Conservation (phyloP, 345 rosid species). For the Noccaea caerulescens region DNA sequence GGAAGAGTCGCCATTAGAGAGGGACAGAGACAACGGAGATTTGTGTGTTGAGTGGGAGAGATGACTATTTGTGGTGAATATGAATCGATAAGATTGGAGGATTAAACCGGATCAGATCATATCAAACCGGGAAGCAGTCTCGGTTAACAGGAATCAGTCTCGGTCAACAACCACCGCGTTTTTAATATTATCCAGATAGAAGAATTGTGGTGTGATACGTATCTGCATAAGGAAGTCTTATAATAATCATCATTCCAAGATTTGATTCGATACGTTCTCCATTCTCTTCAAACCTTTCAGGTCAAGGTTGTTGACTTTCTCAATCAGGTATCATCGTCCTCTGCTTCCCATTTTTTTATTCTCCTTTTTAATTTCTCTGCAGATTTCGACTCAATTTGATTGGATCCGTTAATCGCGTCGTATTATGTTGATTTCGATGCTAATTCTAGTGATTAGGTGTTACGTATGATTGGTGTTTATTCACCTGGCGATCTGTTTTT, state of each 20-base stretch:
- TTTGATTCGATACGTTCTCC: constrained; percentile 12
- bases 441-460: constrained; percentile 3
- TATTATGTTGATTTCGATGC: neutral
- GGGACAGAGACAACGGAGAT: constrained; percentile 21
- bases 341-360: neutral
- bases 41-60: constrained; percentile 11
- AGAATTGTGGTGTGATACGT: neutral
- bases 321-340: constrained; percentile 37
- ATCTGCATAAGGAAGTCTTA: constrained; percentile 4
- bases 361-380: neutral
- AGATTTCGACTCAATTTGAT: neutral
- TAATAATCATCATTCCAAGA: constrained; percentile 4
- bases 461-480: neutral
- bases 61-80: constrained; percentile 22
- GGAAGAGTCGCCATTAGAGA: constrained; percentile 63
- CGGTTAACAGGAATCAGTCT: constrained; percentile 22
- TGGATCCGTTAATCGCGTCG: constrained; percentile 6
- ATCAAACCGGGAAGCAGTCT: constrained; percentile 20
- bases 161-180: constrained; percentile 33
- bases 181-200: neutral
- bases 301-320: constrained; percentile 13
- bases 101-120: neutral
- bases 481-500: constrained; percentile 8
- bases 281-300: constrained; percentile 16
- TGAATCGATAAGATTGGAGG: constrained; percentile 26